Conservation (phyloP, 331 rosid genomes). For the Malus hybrid region DNA sequence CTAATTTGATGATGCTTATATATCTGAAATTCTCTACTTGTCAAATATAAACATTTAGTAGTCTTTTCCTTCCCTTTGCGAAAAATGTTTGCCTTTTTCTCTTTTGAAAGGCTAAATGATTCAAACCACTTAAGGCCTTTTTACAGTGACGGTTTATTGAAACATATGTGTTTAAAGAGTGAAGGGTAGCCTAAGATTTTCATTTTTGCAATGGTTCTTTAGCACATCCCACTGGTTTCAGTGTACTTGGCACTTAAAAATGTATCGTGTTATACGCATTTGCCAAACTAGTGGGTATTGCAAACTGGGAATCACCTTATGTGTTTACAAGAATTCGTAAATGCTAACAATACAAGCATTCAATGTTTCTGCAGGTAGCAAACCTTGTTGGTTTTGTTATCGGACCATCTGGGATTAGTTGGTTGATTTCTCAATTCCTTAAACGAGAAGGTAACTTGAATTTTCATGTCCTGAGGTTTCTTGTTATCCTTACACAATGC, state of each 20-base stretch:
- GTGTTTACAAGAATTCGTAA: neutral
- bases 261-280: neutral
- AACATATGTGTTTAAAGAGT: neutral
- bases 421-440: slow-evolving; percentile 66
- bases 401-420: slow-evolving; percentile 68
- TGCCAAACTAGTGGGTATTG: neutral
- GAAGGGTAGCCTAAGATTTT: neutral
- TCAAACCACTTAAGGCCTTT: neutral
- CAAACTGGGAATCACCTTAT: neutral
- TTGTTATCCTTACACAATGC: neutral
- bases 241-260: neutral
- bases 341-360: neutral
- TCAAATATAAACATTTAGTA: neutral
- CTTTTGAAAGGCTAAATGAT: neutral
- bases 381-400: slow-evolving; percentile 91
- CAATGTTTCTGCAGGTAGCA: slow-evolving; percentile 53
- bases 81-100: neutral
- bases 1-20: neutral
- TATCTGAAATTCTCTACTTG: neutral
- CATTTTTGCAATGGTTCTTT: neutral
- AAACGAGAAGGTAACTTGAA: slow-evolving; percentile 52
- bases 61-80: neutral
- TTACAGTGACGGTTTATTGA: neutral
- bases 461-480: neutral
- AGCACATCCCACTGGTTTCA: neutral